Evolutionary conservation across 495 filamentous ascomycete genomes (phyloP).

Genomic region (Tuber magnatum): DNA sequence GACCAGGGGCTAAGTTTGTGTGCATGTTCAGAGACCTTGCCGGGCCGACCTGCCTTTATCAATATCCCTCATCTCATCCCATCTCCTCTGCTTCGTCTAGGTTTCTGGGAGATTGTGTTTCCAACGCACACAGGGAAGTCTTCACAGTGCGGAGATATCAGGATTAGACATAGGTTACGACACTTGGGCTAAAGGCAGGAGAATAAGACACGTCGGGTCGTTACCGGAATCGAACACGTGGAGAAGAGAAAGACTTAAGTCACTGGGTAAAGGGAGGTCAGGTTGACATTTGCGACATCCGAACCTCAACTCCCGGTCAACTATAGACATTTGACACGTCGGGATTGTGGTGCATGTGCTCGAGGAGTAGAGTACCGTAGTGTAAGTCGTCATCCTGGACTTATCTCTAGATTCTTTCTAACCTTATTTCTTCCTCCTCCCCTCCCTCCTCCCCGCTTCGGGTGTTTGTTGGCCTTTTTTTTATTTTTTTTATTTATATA

Average conservation of each 20-base stretch:
- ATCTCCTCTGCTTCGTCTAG: constrained; percentile 16
- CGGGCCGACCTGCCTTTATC: constrained; percentile 5
- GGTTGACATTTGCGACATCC: constrained; percentile 13
- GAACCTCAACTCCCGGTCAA: constrained; percentile 11
- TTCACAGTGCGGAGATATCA: constrained; percentile 7
- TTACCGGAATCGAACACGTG: constrained; percentile 19
- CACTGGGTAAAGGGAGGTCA: constrained; percentile 14
- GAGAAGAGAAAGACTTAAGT: constrained; percentile 6
- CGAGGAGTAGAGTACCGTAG: not conserved
- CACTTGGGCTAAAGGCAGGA: constrained; percentile 12
- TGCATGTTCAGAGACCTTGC: constrained; percentile 7
- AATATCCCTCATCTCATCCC: constrained; percentile 22
- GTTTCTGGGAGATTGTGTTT: constrained; percentile 17
- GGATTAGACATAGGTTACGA: constrained; percentile 8
- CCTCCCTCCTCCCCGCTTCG: constrained; percentile 9
- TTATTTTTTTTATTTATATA: not conserved
- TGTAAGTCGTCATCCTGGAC: constrained; percentile 17
- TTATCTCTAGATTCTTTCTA: not conserved
- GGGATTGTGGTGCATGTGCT: constrained; percentile 18
- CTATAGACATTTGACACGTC: constrained; percentile 24
- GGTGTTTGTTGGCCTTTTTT: constrained; percentile 4
- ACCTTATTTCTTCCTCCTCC: constrained; percentile 10
- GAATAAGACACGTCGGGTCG: constrained; percentile 13
- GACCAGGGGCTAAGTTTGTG: constrained; percentile 5
- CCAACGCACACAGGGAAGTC: constrained; percentile 11